Evolutionary conservation across 2,329 filamentous ascomycete genomes (phyloP), one percentile per base, ranked within the genome.

Genomic region (Sodiomyces alkalinus): DNA sequence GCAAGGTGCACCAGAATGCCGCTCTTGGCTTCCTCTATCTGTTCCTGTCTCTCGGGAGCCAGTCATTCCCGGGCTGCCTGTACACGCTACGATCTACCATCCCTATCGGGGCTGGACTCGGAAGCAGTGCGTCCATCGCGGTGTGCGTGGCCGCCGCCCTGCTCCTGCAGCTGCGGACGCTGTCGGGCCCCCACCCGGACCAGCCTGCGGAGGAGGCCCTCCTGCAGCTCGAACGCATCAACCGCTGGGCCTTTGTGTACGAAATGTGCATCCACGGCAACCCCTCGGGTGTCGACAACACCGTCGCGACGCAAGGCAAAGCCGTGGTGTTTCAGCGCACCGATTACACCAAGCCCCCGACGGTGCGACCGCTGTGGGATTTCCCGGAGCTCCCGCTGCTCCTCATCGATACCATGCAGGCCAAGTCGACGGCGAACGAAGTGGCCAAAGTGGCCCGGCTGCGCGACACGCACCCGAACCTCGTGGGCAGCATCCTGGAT

Each of bases 211-310:
- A 83, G 30, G 90, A 98, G 55, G 82, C 82, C n/a, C 74, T 80
- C 34, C 55, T 85, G 23, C 87, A 98, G 49, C 68, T 96, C 17
- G 86, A 96, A 56, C 74, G 87, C 38, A 94, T 98, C 56, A 98
- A 98, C 53, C 71, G 80, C 36, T 98, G 92, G 90, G 86, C 90
- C 0, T 96, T 94, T 52, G 90, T 98, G 1, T 80, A 80, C 15
- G 90, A 98, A 52, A 80, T 96, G 73, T 90, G 85, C 54, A 94
- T 96, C 37, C 90, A 98, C 48, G 90, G 87, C 20, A 96, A 92
- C 46, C 90, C 90, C 1, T 93, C 83, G 0, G 90, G 90, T 0
- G 82, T 98, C 23, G 90, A 98, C 55, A 98, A 98, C 52, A 98
- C 90, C 3, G 87, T 98, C 17, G 69, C 87, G 9, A 80, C 86